phyloP scores from a whole-genome alignment of 306 rosid genomes.

The Biancaea sappan region DNA sequence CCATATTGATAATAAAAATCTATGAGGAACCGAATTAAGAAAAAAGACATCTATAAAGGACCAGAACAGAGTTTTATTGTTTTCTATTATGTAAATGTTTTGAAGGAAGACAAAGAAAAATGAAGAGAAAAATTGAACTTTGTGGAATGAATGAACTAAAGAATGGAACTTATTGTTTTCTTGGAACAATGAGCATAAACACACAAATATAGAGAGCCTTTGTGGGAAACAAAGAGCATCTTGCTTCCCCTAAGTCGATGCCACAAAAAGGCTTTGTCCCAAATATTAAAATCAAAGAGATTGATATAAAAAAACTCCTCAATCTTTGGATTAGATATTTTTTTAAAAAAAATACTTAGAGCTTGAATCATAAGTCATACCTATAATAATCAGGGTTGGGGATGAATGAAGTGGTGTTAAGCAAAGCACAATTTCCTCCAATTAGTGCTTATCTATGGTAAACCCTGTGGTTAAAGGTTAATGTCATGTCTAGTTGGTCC shows the following conservation, averaged over 20 bases:
- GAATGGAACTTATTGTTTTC: constrained; percentile 16
- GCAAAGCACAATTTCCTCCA: constrained; percentile 72
- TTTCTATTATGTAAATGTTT: too few species aligned
- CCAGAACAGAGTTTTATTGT: too few species aligned
- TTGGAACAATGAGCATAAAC: constrained; percentile 55
- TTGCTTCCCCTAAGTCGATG: constrained; percentile 56
- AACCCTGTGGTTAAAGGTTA: constrained; percentile 55
- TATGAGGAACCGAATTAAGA: too few species aligned
- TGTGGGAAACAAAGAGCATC: constrained; percentile 39
- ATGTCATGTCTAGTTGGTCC: constrained; percentile 71
- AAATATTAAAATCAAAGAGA: too few species aligned
- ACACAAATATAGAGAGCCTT: constrained; percentile 47
- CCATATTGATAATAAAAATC: too few species aligned
- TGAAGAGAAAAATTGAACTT: too few species aligned
- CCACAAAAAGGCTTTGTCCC: constrained; percentile 50
- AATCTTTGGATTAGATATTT: too few species aligned
- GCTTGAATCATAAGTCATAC: constrained; percentile 32
- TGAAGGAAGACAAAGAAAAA: too few species aligned
- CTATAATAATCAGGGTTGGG: constrained; percentile 76
- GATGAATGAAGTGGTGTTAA: constrained; percentile 59
- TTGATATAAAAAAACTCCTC: too few species aligned
- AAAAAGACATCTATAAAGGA: too few species aligned
- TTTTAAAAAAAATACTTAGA: too few species aligned
- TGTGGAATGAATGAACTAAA: background rate
- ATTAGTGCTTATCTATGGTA: constrained; percentile 63